Evolutionary conservation across 2,329 filamentous ascomycete species (phyloP), one percentile per base, ranked within the genome.

Genomic region (Fusarium udum): DNA sequence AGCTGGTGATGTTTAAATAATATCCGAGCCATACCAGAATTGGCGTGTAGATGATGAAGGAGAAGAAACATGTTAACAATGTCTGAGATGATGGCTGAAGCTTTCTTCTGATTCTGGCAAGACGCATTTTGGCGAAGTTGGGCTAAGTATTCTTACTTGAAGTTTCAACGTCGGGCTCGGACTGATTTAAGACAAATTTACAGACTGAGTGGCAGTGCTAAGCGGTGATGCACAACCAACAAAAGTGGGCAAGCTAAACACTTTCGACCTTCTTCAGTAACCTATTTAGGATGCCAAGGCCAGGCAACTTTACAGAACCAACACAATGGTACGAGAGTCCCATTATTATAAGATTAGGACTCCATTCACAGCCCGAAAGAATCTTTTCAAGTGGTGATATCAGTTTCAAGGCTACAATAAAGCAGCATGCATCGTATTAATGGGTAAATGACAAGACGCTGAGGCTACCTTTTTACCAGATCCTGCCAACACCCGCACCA

Each of bases 401-500:
- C 13, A 11, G 15, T 12, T 24, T 24, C 4, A 24, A 45, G 45
- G 7, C 15, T 24, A 15, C 13, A 34, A 24, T 14, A 10, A 51
- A 51, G 4, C 12, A 36, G 3, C 9, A 12, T 26, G 16, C 3
- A 26, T 26, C n/a, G 2, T 36, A 36, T 52, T 16, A 4, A 52
- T 52, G 2, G 4, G 12, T 20, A 36, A 26, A 26, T 36, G 9
- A 0, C n/a, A 36, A 36, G 31, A 26, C 0, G 0, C n/a, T 26
- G 2, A 52, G 3, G 4, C 32, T 52, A 10, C 6, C 16, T 3
- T n/a, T 13, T 6, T 34, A 65, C 62, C 59, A 64, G 5, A 86
- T 80, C 48, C 84, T 85, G 0, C 86, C 86, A 37, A 88, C 71
- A 24, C 86, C 86, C 40, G 81, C 84, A 8, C 85, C 85, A 8